Conservation (phyloP, 345 rosid genomes). For the Hirschfeldia incana region DNA sequence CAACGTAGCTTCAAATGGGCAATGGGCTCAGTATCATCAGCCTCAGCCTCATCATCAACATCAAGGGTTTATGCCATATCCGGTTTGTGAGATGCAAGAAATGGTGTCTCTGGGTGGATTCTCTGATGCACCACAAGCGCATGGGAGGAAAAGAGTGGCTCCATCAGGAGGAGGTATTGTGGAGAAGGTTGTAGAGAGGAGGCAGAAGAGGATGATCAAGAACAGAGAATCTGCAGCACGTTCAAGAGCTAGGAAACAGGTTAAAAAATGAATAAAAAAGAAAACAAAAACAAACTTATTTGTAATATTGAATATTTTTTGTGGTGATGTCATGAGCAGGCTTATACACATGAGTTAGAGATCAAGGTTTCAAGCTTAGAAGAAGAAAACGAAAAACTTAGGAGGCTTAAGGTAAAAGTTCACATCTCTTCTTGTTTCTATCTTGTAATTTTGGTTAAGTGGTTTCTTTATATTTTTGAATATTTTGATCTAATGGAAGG, state of each 20-base stretch:
- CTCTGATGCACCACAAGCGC: not conserved
- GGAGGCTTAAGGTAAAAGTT: conserved; percentile 42
- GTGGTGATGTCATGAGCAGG: conserved; percentile 43
- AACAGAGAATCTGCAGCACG: conserved; percentile 3
- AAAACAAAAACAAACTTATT: not conserved
- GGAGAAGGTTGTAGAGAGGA: not conserved
- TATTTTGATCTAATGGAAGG: conserved; percentile 39
- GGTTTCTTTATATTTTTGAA: not conserved
- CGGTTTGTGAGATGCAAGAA: not conserved
- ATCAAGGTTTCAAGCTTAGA: conserved; percentile 58
- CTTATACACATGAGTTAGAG: conserved; percentile 66
- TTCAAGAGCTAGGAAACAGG: conserved; percentile 42
- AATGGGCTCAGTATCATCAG: not conserved
- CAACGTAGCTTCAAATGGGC: not conserved
- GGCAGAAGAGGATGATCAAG: not conserved
- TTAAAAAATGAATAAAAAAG: not conserved
- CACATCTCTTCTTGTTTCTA: not conserved
- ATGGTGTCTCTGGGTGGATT: not conserved
- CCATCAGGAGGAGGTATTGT: not conserved
- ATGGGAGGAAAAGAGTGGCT: not conserved
- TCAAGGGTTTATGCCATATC: not conserved
- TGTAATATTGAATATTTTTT: not conserved
- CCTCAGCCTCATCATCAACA: not conserved
- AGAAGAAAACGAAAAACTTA: conserved; percentile 60
- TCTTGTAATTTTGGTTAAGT: not conserved